phyloP scores from a whole-genome alignment of 139 green algal species.

The Volvox africanus region DNA sequence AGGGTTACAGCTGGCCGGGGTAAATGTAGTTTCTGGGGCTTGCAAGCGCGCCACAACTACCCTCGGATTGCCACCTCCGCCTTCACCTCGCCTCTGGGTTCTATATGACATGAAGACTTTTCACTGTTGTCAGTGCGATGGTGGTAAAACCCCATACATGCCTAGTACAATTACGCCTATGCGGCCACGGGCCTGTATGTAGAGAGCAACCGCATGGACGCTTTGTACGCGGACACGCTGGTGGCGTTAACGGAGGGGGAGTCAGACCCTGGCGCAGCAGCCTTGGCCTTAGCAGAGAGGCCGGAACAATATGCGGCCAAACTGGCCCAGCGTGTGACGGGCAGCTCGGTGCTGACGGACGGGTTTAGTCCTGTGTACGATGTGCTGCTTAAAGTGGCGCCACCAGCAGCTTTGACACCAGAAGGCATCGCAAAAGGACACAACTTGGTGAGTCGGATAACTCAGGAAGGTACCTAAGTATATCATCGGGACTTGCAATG shows the following conservation, averaged over 20 bases:
- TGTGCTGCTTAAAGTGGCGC: slow-evolving; percentile 52
- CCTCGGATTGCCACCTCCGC: neutral
- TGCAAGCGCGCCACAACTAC: neutral
- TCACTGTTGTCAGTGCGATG: no score
- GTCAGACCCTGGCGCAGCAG: neutral
- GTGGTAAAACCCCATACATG: neutral
- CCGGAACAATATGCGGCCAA: slow-evolving; percentile 51
- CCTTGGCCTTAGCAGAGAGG: slow-evolving; percentile 25
- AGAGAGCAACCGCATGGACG: slow-evolving; percentile 52
- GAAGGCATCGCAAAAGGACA: slow-evolving; percentile 51
- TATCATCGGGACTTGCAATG: no score
- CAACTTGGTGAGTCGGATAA: slow-evolving; percentile 2
- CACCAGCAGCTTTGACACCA: slow-evolving; percentile 62
- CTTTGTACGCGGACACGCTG: slow-evolving; percentile 38
- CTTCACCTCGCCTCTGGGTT: no score
- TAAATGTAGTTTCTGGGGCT: neutral
- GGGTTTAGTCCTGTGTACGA: slow-evolving; percentile 62
- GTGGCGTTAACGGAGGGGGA: neutral
- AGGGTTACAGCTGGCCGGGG: neutral
- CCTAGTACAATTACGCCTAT: neutral
- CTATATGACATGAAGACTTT: no score
- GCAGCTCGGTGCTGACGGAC: slow-evolving; percentile 27
- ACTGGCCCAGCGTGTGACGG: slow-evolving; percentile 60
- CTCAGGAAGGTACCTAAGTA: no score
- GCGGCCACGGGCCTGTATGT: neutral